phyloP scores from a whole-genome alignment of 2,329 filamentous ascomycete genomes.

The Sarocladium brachiariae region DNA sequence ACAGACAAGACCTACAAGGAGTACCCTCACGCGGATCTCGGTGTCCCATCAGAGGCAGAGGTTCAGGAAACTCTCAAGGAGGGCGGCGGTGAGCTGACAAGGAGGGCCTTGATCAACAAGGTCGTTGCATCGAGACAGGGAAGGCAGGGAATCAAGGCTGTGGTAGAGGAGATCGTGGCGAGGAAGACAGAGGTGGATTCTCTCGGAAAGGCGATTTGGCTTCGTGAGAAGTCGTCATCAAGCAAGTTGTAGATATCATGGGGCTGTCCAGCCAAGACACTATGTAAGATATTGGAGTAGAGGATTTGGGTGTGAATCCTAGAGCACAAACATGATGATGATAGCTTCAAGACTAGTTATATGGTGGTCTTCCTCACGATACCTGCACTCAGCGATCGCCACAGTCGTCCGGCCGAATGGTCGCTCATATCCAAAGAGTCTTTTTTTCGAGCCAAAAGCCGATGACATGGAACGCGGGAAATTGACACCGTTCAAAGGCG shows the following conservation, averaged over 20 bases:
- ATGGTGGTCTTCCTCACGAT: too few species aligned
- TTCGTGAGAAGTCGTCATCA: conserved; percentile 19
- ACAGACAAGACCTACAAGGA: conserved; percentile 55
- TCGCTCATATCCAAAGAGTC: too few species aligned
- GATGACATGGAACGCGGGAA: too few species aligned
- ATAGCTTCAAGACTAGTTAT: too few species aligned
- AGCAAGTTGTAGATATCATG: conserved; percentile 23
- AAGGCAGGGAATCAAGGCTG: conserved; percentile 62
- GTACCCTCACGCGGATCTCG: conserved; percentile 67
- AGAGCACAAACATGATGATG: conserved; percentile 18
- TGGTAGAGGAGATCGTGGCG: conserved; percentile 61
- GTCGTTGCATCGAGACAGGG: conserved; percentile 53
- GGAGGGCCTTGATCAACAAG: conserved; percentile 53
- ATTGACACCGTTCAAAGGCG: too few species aligned
- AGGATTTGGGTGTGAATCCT: conserved; percentile 10
- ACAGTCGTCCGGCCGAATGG: too few species aligned
- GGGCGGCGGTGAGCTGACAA: conserved; percentile 19
- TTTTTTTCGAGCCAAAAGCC: too few species aligned
- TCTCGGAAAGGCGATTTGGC: conserved; percentile 37
- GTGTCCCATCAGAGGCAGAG: conserved; percentile 66
- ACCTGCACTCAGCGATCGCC: too few species aligned
- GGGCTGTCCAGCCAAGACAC: conserved; percentile 16
- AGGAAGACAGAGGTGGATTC: conserved; percentile 50
- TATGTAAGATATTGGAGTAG: conserved; percentile 9
- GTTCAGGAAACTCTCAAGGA: conserved; percentile 37